Percentiles rank a stretch among this genome's conserved stretches.
These are phyloP conservation scores for Annona cherimola DNA, from an alignment of 164 flowering plant genomes.

Conservation along the genomic window DNA sequence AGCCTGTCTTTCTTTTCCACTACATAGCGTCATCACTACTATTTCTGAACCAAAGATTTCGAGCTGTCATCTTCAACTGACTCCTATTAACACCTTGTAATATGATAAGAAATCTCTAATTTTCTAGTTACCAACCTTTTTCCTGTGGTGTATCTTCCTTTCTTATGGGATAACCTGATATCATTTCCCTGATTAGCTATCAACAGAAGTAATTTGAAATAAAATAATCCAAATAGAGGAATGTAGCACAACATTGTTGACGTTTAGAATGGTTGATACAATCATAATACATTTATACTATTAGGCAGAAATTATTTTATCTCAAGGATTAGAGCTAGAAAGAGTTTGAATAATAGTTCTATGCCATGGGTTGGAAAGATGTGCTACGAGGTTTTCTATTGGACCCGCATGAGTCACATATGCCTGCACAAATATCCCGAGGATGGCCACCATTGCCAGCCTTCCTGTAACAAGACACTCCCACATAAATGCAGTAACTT, in stretches of 20 bases:
- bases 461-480: constrained; percentile 44
- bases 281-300: neutral
- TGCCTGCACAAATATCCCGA: constrained; percentile 82
- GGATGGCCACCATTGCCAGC: constrained; percentile 88
- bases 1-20: no score
- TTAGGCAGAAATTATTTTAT: neutral
- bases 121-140: neutral
- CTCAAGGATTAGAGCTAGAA: constrained; percentile 15
- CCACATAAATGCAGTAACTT: neutral
- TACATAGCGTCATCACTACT: no score
- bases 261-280: neutral
- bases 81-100: no score
- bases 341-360: constrained; percentile 68
- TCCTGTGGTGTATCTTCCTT: neutral
- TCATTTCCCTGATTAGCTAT: neutral
- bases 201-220: neutral
- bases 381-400: constrained; percentile 65
- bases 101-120: neutral
- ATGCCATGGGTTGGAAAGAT: constrained; percentile 87
- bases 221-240: neutral
- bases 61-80: no score
- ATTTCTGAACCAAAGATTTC: no score
- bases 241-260: neutral
- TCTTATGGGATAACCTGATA: neutral
- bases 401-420: constrained; percentile 76